These are phyloP conservation scores for Starmera caribaea DNA, from an alignment of 805 yeast species.

Conservation along the genomic window DNA sequence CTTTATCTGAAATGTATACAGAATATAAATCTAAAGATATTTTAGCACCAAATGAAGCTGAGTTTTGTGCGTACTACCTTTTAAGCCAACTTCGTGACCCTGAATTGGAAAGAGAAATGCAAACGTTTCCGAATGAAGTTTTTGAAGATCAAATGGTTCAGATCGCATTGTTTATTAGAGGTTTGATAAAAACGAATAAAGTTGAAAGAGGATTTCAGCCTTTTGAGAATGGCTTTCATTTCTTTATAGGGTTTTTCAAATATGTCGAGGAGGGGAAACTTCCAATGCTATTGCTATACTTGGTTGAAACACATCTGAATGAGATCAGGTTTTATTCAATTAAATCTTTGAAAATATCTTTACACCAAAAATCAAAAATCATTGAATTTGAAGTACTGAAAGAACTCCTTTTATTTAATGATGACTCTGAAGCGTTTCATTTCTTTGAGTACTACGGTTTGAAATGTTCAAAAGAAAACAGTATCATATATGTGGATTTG, in stretches of 20 bases:
- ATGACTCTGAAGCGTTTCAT: conserved; percentile 36
- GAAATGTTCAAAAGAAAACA: conserved; percentile 26
- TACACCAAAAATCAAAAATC: conserved; percentile 65
- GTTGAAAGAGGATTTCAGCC: conserved; percentile 43
- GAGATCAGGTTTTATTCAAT: conserved; percentile 71
- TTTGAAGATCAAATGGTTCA: conserved; percentile 50
- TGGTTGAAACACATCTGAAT: conserved; percentile 72
- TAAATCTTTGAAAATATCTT: conserved; percentile 51
- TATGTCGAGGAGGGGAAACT: conserved; percentile 37
- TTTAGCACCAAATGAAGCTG: conserved; percentile 75
- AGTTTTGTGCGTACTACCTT: conserved; percentile 81
- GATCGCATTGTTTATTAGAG: conserved; percentile 61
- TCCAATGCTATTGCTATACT: conserved; percentile 63
- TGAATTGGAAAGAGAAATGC: conserved; percentile 70
- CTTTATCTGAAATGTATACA: conserved; percentile 77
- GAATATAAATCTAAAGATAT: conserved; percentile 69
- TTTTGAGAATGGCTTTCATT: conserved; percentile 48
- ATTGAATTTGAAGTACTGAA: conserved; percentile 39
- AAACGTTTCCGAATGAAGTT: conserved; percentile 51
- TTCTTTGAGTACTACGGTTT: conserved; percentile 62
- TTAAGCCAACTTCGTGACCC: conserved; percentile 76
- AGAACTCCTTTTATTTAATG: conserved; percentile 57
- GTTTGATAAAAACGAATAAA: conserved; percentile 48
- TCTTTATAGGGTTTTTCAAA: conserved; percentile 57
- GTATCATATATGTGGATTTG: conserved; percentile 30